Conservation (phyloP, 139 green algal species). For the Haematococcus lacustris region DNA sequence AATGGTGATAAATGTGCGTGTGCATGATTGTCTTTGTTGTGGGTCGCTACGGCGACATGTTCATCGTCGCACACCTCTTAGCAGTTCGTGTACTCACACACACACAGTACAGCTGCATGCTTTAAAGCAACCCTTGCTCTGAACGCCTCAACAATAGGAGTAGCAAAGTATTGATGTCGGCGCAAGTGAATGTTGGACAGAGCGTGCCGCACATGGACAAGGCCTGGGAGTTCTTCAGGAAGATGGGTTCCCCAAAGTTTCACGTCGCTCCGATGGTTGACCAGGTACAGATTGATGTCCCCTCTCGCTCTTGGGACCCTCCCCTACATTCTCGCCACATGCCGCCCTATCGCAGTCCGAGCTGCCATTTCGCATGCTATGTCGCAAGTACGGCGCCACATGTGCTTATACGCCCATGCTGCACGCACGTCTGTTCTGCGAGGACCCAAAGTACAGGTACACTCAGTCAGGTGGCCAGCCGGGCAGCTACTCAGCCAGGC, state of each 20-base stretch:
- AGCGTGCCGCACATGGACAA: slow-evolving; percentile 20
- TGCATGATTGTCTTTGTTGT: no score
- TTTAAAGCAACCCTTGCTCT: no score
- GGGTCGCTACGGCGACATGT: no score
- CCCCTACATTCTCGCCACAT: no score
- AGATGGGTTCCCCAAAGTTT: slow-evolving; percentile 63
- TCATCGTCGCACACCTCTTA: no score
- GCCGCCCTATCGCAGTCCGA: slow-evolving; percentile 72
- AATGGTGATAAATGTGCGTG: no score
- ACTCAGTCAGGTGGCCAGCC: not conserved
- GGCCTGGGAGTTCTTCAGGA: slow-evolving; percentile 70
- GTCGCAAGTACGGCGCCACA: slow-evolving; percentile 74
- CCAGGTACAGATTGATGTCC: slow-evolving; percentile 47
- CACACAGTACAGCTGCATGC: no score
- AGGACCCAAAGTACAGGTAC: slow-evolving; percentile 68
- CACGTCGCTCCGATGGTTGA: slow-evolving; percentile 93
- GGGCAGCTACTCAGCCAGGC: not conserved
- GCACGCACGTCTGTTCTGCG: slow-evolving; percentile 79
- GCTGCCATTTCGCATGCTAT: slow-evolving; percentile 91
- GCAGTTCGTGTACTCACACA: no score
- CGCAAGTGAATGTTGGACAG: no score
- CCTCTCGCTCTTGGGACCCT: no score
- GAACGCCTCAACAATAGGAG: no score
- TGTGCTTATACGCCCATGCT: slow-evolving; percentile 97
- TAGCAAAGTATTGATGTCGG: no score